Evolutionary conservation across 192 early-diverging fungal genomes (phyloP).

Genomic region (Ambispora gerdemannii): DNA sequence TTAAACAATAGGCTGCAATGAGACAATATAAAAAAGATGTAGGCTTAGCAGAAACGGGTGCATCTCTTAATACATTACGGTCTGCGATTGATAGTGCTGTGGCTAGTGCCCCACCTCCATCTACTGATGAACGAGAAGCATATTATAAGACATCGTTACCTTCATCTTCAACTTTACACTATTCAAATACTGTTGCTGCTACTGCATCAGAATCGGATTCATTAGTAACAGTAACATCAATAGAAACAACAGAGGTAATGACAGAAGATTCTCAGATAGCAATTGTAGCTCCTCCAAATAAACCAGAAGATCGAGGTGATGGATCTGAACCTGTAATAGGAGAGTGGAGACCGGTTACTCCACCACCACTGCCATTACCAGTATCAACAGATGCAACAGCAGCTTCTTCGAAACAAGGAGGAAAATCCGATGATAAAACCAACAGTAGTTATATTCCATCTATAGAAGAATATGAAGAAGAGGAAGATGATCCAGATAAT

Average conservation of each 20-base stretch:
- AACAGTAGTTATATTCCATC: too few relatives aligned
- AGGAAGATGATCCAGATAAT: conserved; percentile 47
- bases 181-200: not conserved
- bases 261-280: too few relatives aligned
- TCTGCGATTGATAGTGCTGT: not conserved
- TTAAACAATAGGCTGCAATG: conserved; percentile 40
- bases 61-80: not conserved
- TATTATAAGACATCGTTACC: conserved; percentile 4
- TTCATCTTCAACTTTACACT: not conserved
- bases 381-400: too few relatives aligned
- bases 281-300: not conserved
- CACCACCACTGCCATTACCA: conserved; percentile 15
- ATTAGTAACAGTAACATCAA: not conserved
- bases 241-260: too few relatives aligned
- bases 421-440: too few relatives aligned
- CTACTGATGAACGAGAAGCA: conserved; percentile 2
- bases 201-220: not conserved
- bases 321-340: conserved; percentile 28
- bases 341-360: conserved; percentile 41
- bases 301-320: not conserved
- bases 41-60: conserved; percentile 34
- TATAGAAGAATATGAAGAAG: conserved; percentile 43
- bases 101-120: not conserved
- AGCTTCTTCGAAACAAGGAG: too few relatives aligned
- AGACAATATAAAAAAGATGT: conserved; percentile 43